Evolutionary conservation across 202 grass and related monocot species (phyloP).

Genomic region (Cymbopogon flexuosus): DNA sequence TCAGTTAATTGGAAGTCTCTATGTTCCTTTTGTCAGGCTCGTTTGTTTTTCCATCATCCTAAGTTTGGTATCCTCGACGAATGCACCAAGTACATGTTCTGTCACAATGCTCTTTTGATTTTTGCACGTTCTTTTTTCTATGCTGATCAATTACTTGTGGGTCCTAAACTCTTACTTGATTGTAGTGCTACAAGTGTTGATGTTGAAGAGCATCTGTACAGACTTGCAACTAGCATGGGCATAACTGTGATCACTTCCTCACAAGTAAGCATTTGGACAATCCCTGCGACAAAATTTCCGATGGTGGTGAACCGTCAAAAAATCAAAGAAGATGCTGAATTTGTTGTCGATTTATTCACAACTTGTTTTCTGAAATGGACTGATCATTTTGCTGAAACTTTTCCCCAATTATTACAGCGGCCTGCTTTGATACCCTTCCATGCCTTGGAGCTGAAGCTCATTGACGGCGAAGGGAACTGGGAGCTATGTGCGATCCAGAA

Average conservation of each 20-base stretch:
- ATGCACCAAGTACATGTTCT: conserved; percentile 70
- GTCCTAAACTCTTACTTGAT: conserved; percentile 30
- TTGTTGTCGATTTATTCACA: background rate
- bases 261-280: conserved; percentile 46
- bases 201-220: conserved; percentile 96
- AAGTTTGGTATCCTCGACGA: conserved; percentile 91
- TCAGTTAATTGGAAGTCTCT: background rate
- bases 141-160: conserved; percentile 1
- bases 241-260: conserved; percentile 96
- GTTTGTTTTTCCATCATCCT: conserved; percentile 86
- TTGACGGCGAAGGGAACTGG: conserved; percentile 95
- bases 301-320: background rate
- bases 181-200: conserved; percentile 92
- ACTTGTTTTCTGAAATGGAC: background rate
- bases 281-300: background rate
- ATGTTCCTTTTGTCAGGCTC: conserved; percentile 53
- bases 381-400: conserved; percentile 11
- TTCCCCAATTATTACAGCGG: conserved; percentile 42
- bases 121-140: background rate
- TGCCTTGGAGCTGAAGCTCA: conserved; percentile 89
- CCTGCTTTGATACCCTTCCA: conserved; percentile 89
- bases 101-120: background rate
- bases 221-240: conserved; percentile 79
- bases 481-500: conserved; percentile 68
- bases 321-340: background rate